A percentile compares a stretch with the other conserved stretches of the same genome.
Conservation (phyloP, 169 alveolate genomes). For the Cryptosporidium parvum region DNA sequence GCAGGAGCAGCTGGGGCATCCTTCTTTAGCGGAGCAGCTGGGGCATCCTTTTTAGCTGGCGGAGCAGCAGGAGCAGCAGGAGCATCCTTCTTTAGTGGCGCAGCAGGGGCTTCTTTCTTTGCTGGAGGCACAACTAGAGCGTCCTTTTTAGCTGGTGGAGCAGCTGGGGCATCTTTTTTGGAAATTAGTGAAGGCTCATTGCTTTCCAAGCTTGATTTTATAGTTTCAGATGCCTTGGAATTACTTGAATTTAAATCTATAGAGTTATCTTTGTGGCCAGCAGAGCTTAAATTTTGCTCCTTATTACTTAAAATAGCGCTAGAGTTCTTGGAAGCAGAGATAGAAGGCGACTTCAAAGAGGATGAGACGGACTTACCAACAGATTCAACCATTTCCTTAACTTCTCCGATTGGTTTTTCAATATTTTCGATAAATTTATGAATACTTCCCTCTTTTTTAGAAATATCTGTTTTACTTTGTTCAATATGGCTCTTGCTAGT, state of each 20-base stretch:
- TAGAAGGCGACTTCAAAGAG: neutral
- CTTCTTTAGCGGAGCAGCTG: neutral
- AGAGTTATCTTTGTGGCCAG: no score
- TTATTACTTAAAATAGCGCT: neutral
- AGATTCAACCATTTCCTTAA: conserved; percentile 11
- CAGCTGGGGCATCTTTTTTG: conserved; percentile 19
- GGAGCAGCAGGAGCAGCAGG: neutral
- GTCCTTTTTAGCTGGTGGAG: neutral
- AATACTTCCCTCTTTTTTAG: conserved; percentile 20
- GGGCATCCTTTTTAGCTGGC: conserved; percentile 2
- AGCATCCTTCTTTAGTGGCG: neutral
- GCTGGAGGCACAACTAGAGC: conserved; percentile 3
- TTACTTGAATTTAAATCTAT: neutral
- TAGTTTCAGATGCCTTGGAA: neutral
- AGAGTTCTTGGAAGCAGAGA: neutral
- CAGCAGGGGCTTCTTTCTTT: conserved; percentile 15
- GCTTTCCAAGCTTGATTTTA: neutral
- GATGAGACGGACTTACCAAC: conserved; percentile 28
- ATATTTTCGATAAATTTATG: conserved; percentile 38
- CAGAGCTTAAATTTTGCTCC: neutral
- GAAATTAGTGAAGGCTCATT: conserved; percentile 2
- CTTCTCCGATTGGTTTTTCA: conserved; percentile 59
- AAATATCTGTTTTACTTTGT: neutral
- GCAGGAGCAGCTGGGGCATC: conserved; percentile 42
- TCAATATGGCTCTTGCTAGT: neutral